Base-by-base conservation (phyloP, 2,329 filamentous ascomycete species). In the Monosporascus sp. region DNA sequence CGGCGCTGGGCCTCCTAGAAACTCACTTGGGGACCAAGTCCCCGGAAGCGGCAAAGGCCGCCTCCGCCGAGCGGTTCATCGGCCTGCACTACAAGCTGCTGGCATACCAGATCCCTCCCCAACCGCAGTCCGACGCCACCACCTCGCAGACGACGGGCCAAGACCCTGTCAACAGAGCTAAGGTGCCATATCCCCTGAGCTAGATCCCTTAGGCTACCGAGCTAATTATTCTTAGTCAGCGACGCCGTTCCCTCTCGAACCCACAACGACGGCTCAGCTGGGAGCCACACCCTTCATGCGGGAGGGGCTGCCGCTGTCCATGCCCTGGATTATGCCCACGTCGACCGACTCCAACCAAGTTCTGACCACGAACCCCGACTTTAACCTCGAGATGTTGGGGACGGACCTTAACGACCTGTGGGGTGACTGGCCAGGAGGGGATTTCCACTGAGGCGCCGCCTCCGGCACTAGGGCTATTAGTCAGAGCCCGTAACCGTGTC, bases 21-120 rank as follows among this genome's bases (percentile, higher is more conserved):
- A 78, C 80, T 0, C 81, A 85, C 55, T 69, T 84, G 15, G 80
- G 78, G 27, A 75, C 75, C 53, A 84, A 83, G 69, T 76, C 80
- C 7, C 64, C 76, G 17, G 79, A 83, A 57, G 72, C 72, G 7
- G 81, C 82, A 52, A 84, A 83, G 65, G 80, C 80, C 4, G 76
- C 77, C 5, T 80, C 80, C 3, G 80, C 81, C 1, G 80, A 84
- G 67, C 71, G 80, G 18, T 84, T 84, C 59, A 76, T 84, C 58
- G 76, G 75, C 53, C 68, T 84, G 31, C 80, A 84, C 65, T 81
- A 80, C 61, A 78, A 77, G 59, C 71, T 84, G 50, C 65, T 82
- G 22, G 77, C 78, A 3, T 78, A 79, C 53, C 80, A 83, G 62
- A 77, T 81, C 22, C 70, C 73, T 9, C 69, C 73, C 1, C 62